Evolutionary conservation across 768 basidiomycete genomes (phyloP).

Genomic region (Cyathus striatus): DNA sequence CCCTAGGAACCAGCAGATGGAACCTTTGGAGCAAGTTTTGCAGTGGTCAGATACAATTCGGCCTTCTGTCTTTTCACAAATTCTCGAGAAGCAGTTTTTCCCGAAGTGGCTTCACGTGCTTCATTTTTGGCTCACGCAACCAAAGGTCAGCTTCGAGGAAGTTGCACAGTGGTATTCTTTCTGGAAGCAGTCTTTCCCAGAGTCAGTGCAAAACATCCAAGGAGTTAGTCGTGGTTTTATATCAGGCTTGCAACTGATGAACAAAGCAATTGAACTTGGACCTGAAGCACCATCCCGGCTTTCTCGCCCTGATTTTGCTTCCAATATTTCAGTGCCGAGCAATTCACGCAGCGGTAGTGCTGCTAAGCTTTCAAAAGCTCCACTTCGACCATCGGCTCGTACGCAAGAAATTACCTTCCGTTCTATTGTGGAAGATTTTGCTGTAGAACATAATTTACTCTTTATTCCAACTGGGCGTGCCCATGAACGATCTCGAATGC

Average conservation of each 20-base stretch:
- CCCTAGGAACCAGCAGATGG: constrained; percentile 86
- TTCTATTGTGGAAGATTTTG: constrained; percentile 87
- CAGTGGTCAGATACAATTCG: constrained; percentile 75
- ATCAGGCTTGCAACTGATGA: constrained; percentile 88
- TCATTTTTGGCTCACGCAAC: constrained; percentile 90
- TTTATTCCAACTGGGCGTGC: constrained; percentile 86
- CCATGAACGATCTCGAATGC: constrained; percentile 84
- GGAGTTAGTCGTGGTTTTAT: constrained; percentile 80
- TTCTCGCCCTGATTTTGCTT: constrained; percentile 59
- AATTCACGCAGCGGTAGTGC: constrained; percentile 18
- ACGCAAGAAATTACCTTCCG: constrained; percentile 88
- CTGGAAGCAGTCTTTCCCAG: constrained; percentile 82
- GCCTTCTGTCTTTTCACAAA: constrained; percentile 70
- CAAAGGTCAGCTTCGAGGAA: constrained; percentile 83
- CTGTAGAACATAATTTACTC: constrained; percentile 78
- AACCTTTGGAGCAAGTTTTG: constrained; percentile 70
- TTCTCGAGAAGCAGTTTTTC: constrained; percentile 92
- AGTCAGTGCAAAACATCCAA: constrained; percentile 56
- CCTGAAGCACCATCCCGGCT: constrained; percentile 66
- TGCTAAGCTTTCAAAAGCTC: constrained; percentile 25
- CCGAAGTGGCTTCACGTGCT: constrained; percentile 94
- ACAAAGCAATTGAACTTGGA: constrained; percentile 86
- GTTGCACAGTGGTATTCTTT: constrained; percentile 90
- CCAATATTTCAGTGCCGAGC: constrained; percentile 32
- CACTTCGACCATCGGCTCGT: constrained; percentile 40